Conservation (phyloP, 2,329 filamentous ascomycete species). For the Ophiosphaerella herpotricha region DNA sequence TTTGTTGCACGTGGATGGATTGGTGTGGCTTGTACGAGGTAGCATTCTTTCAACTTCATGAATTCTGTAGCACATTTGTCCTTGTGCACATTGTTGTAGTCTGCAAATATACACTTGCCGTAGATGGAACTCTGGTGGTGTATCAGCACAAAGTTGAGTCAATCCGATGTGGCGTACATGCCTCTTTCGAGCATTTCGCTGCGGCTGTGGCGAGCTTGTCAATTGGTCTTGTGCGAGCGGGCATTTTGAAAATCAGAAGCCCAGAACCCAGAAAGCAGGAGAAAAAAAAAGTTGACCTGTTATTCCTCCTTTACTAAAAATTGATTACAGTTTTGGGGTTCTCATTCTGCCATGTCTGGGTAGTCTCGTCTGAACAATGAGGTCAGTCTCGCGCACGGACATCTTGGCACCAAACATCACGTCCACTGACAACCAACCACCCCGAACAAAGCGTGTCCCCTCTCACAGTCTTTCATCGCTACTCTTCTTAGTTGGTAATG, state of each 20-base stretch:
- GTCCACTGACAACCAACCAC: constrained; percentile 22
- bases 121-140: constrained; percentile 73
- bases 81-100: constrained; percentile 88
- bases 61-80: constrained; percentile 91
- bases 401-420: constrained; percentile 17
- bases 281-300: no score
- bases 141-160: neutral
- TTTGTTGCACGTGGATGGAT: neutral
- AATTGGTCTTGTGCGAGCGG: constrained; percentile 61
- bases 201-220: constrained; percentile 70
- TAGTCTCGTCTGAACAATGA: constrained; percentile 6
- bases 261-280: no score
- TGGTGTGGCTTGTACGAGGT: constrained; percentile 64
- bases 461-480: constrained; percentile 12
- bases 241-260: constrained; percentile 21
- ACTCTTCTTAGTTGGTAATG: constrained; percentile 24
- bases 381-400: constrained; percentile 18
- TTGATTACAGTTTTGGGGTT: neutral
- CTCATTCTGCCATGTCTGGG: neutral
- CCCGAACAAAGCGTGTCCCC: constrained; percentile 38
- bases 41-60: constrained; percentile 82
- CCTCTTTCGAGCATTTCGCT: constrained; percentile 69
- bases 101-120: constrained; percentile 86
- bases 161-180: constrained; percentile 37
- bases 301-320: no score